These are phyloP conservation scores for Pythium scleroteichum DNA, from an alignment of 352 stramenopile genomes.

Conservation along the genomic window DNA sequence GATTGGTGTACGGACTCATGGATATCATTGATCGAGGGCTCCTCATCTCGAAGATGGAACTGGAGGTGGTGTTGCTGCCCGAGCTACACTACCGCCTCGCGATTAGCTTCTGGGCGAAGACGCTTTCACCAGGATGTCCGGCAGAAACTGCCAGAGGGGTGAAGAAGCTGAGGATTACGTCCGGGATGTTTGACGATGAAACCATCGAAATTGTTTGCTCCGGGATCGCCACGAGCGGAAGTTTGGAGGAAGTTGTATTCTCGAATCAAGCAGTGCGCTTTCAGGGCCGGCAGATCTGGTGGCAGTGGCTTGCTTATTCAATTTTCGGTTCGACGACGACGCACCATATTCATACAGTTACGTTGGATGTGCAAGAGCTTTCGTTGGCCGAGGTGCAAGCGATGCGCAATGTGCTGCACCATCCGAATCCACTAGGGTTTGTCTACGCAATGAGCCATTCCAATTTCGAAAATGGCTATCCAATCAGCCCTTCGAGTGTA, in stretches of 20 bases:
- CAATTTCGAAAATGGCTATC: neutral
- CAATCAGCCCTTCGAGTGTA: neutral
- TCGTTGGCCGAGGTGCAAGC: neutral
- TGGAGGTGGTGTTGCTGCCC: neutral
- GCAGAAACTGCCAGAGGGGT: neutral
- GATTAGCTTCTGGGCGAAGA: neutral
- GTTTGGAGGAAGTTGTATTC: neutral
- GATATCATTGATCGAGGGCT: neutral
- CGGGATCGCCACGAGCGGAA: neutral
- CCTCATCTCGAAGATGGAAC: neutral
- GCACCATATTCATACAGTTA: neutral
- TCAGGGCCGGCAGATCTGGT: neutral
- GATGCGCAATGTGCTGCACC: neutral
- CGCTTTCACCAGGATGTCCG: neutral
- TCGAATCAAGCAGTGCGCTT: neutral
- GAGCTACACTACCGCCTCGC: neutral
- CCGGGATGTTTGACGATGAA: neutral
- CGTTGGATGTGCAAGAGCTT: neutral
- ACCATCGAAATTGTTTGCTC: neutral
- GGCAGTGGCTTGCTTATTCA: constrained; percentile 7
- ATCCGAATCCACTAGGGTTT: constrained; percentile 1
- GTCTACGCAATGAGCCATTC: neutral
- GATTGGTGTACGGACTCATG: neutral
- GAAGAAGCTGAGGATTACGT: neutral
- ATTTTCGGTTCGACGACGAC: neutral